A percentile compares a stretch with the other conserved stretches of the same genome.
phyloP scores from a whole-genome alignment of 441 rosid species.

The Manihot esculenta region DNA sequence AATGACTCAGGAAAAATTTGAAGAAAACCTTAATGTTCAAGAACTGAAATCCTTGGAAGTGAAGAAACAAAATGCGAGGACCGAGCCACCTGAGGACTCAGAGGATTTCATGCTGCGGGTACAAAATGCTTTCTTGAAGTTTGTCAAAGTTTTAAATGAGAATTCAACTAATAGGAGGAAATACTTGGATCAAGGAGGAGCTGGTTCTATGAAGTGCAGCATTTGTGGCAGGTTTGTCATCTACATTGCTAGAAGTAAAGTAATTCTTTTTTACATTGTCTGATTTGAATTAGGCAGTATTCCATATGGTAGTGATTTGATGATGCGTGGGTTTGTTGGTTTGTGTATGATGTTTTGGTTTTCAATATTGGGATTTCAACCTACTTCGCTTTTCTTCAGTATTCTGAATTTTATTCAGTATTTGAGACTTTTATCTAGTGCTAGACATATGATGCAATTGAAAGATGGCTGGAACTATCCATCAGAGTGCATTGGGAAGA shows the following conservation, averaged over 20 bases:
- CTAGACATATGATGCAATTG: slow-evolving; percentile 1
- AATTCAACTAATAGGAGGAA: slow-evolving; percentile 38
- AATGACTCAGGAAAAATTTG: slow-evolving; percentile 17
- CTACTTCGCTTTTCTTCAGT: not conserved
- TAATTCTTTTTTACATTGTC: not conserved
- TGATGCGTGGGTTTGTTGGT: not conserved
- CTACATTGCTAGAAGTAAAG: not conserved
- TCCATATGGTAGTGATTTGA: not conserved
- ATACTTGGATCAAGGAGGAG: slow-evolving; percentile 35
- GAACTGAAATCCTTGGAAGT: slow-evolving; percentile 17
- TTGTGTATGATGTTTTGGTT: not conserved
- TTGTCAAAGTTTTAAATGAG: slow-evolving; percentile 47
- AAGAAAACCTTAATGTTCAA: slow-evolving; percentile 17
- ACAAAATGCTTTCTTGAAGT: slow-evolving; percentile 43
- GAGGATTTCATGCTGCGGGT: slow-evolving; percentile 42
- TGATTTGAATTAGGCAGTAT: not conserved
- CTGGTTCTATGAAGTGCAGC: slow-evolving; percentile 36
- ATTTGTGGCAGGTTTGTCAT: slow-evolving; percentile 53
- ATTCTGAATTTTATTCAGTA: not conserved
- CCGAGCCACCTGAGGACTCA: slow-evolving; percentile 34
- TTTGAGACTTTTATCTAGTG: not conserved
- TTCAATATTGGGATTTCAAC: not conserved
- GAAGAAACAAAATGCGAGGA: slow-evolving; percentile 15
- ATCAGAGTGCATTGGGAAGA: not conserved
- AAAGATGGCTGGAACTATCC: not conserved